Conservation (phyloP, 306 rosid genomes). For the Cicer pinnatifidum region DNA sequence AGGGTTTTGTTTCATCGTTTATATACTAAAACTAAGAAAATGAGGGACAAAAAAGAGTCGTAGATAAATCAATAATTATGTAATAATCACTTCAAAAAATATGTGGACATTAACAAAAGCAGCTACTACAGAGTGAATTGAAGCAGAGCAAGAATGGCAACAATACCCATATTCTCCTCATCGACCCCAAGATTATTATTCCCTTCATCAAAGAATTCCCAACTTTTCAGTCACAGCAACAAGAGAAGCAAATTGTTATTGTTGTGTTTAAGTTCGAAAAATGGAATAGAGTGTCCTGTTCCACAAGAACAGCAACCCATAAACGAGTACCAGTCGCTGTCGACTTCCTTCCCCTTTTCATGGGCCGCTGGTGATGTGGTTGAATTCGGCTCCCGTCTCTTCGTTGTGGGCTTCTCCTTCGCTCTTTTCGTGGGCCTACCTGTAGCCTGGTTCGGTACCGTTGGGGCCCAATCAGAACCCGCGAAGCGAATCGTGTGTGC, state of each 20-base stretch:
- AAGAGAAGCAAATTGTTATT: background rate
- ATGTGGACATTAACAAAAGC: slow-evolving; percentile 16
- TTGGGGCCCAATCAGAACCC: slow-evolving; percentile 74
- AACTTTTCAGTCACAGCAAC: background rate
- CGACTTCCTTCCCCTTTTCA: slow-evolving; percentile 81
- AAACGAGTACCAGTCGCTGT: slow-evolving; percentile 77
- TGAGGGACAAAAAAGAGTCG: no score
- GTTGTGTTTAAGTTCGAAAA: slow-evolving; percentile 43
- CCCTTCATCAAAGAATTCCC: slow-evolving; percentile 19
- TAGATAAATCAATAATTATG: no score
- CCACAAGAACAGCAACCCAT: slow-evolving; percentile 84
- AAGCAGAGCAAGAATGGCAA: slow-evolving; percentile 49
- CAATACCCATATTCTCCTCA: slow-evolving; percentile 40
- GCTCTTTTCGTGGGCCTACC: slow-evolving; percentile 80
- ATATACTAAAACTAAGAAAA: no score
- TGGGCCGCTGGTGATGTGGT: slow-evolving; percentile 81
- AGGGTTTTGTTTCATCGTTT: no score
- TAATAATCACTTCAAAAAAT: background rate
- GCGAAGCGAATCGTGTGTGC: slow-evolving; percentile 61
- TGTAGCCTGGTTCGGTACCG: slow-evolving; percentile 78
- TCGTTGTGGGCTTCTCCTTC: slow-evolving; percentile 72
- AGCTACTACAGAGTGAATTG: background rate
- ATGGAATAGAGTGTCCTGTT: slow-evolving; percentile 76
- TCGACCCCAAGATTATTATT: slow-evolving; percentile 6
- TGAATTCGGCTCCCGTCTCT: slow-evolving; percentile 66